Conservation (phyloP, 257 asterid genomes). For the Phtheirospermum japonicum region DNA sequence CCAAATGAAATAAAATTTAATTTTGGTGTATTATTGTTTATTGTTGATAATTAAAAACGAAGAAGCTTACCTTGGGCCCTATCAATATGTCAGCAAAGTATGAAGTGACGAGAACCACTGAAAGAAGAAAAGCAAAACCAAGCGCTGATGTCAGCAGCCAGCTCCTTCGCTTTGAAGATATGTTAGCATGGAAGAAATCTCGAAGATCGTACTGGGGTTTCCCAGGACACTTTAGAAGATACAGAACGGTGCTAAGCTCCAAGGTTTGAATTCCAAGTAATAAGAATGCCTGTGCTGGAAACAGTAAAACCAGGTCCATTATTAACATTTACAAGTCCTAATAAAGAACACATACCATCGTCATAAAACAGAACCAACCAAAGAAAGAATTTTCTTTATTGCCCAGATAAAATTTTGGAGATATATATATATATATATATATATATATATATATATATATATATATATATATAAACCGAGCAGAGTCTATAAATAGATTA, state of each 20-base stretch:
- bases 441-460: no score
- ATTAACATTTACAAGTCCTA: constrained; percentile 7
- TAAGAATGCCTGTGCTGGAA: constrained; percentile 50
- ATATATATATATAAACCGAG: no score
- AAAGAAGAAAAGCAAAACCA: constrained; percentile 58
- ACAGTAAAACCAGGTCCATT: constrained; percentile 12
- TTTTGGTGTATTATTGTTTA: background rate
- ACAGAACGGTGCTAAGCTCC: constrained; percentile 58
- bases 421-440: no score
- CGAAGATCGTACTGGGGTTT: constrained; percentile 51
- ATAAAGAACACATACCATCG: background rate
- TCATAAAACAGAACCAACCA: background rate
- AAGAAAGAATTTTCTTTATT: background rate
- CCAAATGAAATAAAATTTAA: background rate
- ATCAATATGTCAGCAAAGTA: constrained; percentile 41
- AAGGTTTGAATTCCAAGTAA: constrained; percentile 51
- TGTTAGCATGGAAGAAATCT: constrained; percentile 48
- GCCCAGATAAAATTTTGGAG: background rate
- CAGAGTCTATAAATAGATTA: no score
- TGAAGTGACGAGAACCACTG: constrained; percentile 58
- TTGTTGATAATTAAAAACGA: background rate
- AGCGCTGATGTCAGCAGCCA: constrained; percentile 55
- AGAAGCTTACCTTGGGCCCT: constrained; percentile 50
- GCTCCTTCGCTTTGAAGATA: constrained; percentile 45
- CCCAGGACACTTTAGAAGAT: constrained; percentile 49